Base-by-base conservation (phyloP, 1,284 basidiomycete genomes). In the Trametes sp. region DNA sequence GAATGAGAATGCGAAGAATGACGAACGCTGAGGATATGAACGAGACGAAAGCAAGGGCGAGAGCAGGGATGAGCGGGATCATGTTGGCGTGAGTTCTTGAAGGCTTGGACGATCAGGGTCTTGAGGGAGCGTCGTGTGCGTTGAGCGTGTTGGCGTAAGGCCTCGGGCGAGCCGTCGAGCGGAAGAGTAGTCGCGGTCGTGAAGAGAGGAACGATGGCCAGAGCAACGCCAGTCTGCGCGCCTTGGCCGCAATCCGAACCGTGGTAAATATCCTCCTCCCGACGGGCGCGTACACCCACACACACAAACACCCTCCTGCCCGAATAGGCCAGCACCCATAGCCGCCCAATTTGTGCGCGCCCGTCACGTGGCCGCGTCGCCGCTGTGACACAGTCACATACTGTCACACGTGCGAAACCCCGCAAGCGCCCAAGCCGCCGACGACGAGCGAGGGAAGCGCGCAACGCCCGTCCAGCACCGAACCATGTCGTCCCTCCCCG, bases 11-110 rank as follows among this genome's bases (percentile, higher is more conserved):
- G 71, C 87, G 86, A 70, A 91, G 83, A 76, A 92, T 85, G 70
- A 90, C 82, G 72, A 89, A 90, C 70, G 82, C 85, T 59, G 90
- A 91, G 72, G 81, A 83, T 70, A 86, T 73, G 76, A 91, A 88
- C 54, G 89, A 91, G 69, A 89, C 63, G 71, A 91, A 82, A 74
- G 85, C 84, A 69, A 92, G 84, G 54, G 80, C 81, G 70, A 92
- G 79, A 57, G 87, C 81, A 48, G 85, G 84, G 73, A 87, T 76
- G 73, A 90, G 82, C 57, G 88, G 85, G 71, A 89, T 80, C 87
- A 90, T 90, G 60, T 66, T 74, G 70, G 61, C 58, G 66, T 69
- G 62, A 64, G 48, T 64, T 67, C 56, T 67, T 69, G 69, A 57
- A 58, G 29, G 21, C 46, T 41, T 35, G 42, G 57, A 54, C 59